phyloP scores from a whole-genome alignment of 805 yeast species.

The Ogataea zsoltii region DNA sequence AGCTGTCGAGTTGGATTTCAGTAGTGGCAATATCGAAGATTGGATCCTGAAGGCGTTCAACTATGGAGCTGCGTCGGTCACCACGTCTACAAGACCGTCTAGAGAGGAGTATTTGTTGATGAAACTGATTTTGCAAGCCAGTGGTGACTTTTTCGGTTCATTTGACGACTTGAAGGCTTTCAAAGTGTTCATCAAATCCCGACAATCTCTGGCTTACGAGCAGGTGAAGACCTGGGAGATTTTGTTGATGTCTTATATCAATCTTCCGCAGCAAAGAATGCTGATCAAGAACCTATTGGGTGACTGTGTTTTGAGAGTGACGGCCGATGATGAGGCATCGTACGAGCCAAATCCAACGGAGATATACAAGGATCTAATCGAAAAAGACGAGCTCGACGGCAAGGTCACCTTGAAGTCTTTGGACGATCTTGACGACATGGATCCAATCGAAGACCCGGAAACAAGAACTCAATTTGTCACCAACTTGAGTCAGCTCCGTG shows the following conservation, averaged over 20 bases:
- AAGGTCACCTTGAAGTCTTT: constrained; percentile 28
- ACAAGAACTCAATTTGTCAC: constrained; percentile 69
- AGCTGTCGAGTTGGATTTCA: constrained; percentile 17
- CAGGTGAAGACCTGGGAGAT: constrained; percentile 44
- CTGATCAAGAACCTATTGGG: constrained; percentile 44
- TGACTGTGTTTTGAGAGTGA: constrained; percentile 37
- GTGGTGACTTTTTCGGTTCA: constrained; percentile 42
- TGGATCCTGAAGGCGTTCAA: constrained; percentile 37
- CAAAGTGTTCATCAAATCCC: constrained; percentile 28
- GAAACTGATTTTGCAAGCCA: constrained; percentile 51
- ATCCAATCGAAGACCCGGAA: constrained; percentile 78
- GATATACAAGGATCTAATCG: constrained; percentile 47
- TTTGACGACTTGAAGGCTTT: constrained; percentile 20
- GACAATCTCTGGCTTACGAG: constrained; percentile 21
- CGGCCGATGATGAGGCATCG: constrained; percentile 52
- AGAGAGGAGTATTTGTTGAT: constrained; percentile 74
- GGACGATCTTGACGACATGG: constrained; percentile 38
- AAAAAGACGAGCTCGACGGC: constrained; percentile 33
- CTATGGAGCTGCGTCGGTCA: constrained; percentile 20
- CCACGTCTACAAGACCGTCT: constrained; percentile 34
- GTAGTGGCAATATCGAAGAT: constrained; percentile 34
- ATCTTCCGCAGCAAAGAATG: constrained; percentile 49
- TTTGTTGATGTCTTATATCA: constrained; percentile 43
- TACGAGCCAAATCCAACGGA: constrained; percentile 80
- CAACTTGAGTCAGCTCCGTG: constrained; percentile 76